Evolutionary conservation across 495 filamentous ascomycete species (phyloP), one percentile per base, ranked within the genome.

Genomic region (Sordaria brevicollis): DNA sequence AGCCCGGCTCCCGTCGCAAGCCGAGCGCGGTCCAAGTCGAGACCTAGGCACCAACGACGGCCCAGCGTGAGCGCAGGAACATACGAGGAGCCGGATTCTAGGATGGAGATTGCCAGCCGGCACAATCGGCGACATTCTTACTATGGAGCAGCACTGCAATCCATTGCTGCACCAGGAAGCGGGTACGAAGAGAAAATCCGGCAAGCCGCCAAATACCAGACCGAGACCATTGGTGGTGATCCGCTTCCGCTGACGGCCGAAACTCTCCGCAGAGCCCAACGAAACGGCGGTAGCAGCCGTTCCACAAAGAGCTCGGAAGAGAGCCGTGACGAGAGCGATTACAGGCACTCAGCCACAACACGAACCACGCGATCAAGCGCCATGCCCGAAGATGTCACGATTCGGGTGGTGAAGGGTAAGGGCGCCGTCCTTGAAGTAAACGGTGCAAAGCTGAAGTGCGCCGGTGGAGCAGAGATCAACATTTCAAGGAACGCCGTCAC

Each of bases 321-420:
- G 7, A 87, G 85, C 71, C 84, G 81, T 69, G 85, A 87, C 72
- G 86, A 87, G 71, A 87, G 85, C 74, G 86, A 87, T 29, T 86
- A 83, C 72, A 81, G 80, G 68, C 83, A 83, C 67, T 86, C 84
- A 21, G 82, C 83, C 2, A 86, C 85, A 9, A 86, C 85, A 9
- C 81, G 83, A 31, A 87, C 83, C n/a, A 87, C 84, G 15, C 76
- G 83, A 49, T 82, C 81, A 41, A 82, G 79, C 21, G 75, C 73
- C 65, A 76, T 80, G 54, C 83, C 84, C 67, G 84, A 87, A 57
- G 84, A 86, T 71, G 78, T 86, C 34, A 87, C 85, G 11, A 85
- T 87, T 74, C 83, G 83, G 43, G 80, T 87, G 49, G 33, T 62
- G 41, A 80, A 83, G 37, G 84, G 83, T 4, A 81, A 33, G 49